phyloP scores from a whole-genome alignment of 805 yeast genomes.

The Yamadazyma nakazawae region DNA sequence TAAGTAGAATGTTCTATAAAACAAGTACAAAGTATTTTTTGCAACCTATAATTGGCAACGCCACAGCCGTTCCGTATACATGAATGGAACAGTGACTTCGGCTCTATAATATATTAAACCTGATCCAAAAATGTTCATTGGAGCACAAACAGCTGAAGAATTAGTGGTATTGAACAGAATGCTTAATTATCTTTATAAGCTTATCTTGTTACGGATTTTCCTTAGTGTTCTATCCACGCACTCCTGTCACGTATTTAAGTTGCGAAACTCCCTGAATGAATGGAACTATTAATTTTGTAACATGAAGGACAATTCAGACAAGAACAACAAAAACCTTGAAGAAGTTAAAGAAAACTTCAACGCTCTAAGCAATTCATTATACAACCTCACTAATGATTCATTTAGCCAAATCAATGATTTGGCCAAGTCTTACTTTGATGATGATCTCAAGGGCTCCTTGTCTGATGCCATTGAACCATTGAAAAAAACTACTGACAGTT shows the following conservation, averaged over 20 bases:
- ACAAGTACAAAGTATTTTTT: no score
- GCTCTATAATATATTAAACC: no score
- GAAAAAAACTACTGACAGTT: slow-evolving; percentile 5
- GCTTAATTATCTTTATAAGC: no score
- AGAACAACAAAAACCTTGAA: slow-evolving; percentile 23
- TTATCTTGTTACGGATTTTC: neutral
- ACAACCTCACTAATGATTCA: slow-evolving; percentile 21
- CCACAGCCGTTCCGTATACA: no score
- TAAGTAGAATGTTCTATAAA: no score
- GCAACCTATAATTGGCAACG: no score
- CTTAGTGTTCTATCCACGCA: neutral
- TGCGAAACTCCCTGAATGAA: neutral
- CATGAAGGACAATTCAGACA: slow-evolving; percentile 16
- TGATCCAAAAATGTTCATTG: no score
- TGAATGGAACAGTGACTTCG: no score
- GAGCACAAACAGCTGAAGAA: no score
- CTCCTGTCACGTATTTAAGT: neutral
- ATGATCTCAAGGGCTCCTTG: neutral
- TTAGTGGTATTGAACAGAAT: no score
- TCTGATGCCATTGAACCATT: neutral
- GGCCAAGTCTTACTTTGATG: slow-evolving; percentile 14
- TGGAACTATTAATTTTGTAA: neutral
- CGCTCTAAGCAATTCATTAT: slow-evolving; percentile 23
- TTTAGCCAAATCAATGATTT: slow-evolving; percentile 21
- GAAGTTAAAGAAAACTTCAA: slow-evolving; percentile 24